Conservation (phyloP, 2,329 filamentous ascomycete species). For the Bimuria novae-zelandiae region DNA sequence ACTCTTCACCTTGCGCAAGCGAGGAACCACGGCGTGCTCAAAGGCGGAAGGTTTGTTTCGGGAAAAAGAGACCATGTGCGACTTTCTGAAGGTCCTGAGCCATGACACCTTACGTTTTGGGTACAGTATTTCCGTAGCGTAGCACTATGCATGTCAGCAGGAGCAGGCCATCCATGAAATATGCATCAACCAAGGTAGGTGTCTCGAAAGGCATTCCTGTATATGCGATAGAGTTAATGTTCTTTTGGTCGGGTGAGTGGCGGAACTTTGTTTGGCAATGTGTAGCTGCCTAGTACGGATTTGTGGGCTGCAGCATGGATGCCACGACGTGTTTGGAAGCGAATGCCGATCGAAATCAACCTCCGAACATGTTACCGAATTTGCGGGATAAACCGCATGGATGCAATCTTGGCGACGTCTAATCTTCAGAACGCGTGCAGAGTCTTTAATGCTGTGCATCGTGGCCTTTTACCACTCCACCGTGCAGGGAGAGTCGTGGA, state of each 20-base stretch:
- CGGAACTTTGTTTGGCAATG: neutral
- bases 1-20: slow-evolving; percentile 3
- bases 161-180: neutral
- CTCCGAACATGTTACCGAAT: neutral
- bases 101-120: slow-evolving; percentile 5
- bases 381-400: neutral
- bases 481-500: too few relatives aligned
- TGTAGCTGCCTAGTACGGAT: neutral
- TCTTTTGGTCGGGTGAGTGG: neutral
- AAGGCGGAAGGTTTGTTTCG: slow-evolving; percentile 1
- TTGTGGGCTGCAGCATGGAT: neutral
- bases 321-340: neutral
- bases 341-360: neutral
- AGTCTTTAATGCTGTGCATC: too few relatives aligned
- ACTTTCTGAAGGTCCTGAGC: neutral
- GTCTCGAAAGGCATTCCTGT: neutral
- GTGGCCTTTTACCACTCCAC: too few relatives aligned
- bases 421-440: too few relatives aligned
- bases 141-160: slow-evolving; percentile 7
- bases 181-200: neutral
- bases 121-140: neutral
- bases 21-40: slow-evolving; percentile 1
- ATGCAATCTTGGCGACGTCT: too few relatives aligned
- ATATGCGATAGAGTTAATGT: neutral
- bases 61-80: neutral